Evolutionary conservation across 73 alveolate species (phyloP).

Genomic region (Paramecium biaurelia): DNA sequence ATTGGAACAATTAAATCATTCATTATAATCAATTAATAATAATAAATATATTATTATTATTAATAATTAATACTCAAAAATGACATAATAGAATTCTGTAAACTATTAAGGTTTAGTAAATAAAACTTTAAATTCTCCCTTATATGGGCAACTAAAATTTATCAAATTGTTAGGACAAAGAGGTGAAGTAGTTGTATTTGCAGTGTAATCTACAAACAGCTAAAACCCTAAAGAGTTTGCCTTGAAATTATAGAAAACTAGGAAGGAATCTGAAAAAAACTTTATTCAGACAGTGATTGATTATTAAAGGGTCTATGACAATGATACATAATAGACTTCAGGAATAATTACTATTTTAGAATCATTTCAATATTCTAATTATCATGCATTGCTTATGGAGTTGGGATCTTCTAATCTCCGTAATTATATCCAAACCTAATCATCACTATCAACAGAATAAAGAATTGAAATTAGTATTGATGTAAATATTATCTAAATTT

Average conservation of each 20-base stretch:
- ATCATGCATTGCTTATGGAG: background rate
- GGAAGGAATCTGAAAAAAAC: background rate
- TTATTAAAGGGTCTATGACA: background rate
- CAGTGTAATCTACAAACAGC: background rate
- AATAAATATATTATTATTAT: no score
- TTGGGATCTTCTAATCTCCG: background rate
- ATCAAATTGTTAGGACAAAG: background rate
- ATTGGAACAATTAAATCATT: background rate
- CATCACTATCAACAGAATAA: background rate
- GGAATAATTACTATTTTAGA: background rate
- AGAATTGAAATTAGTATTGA: background rate
- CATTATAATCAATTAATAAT: background rate
- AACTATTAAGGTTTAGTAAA: no score
- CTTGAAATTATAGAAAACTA: background rate
- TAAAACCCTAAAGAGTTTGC: background rate
- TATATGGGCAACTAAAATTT: background rate
- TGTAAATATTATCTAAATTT: background rate
- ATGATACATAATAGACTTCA: background rate
- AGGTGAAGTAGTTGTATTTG: background rate
- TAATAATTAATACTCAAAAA: no score
- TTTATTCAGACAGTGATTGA: background rate
- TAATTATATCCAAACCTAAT: background rate
- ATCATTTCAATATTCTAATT: background rate
- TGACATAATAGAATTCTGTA: background rate
- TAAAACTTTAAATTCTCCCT: background rate